A percentile compares a stretch with the other conserved stretches of the same genome.
Evolutionary conservation across 2,329 filamentous ascomycete genomes (phyloP).

Genomic region (Aureobasidium musti): DNA sequence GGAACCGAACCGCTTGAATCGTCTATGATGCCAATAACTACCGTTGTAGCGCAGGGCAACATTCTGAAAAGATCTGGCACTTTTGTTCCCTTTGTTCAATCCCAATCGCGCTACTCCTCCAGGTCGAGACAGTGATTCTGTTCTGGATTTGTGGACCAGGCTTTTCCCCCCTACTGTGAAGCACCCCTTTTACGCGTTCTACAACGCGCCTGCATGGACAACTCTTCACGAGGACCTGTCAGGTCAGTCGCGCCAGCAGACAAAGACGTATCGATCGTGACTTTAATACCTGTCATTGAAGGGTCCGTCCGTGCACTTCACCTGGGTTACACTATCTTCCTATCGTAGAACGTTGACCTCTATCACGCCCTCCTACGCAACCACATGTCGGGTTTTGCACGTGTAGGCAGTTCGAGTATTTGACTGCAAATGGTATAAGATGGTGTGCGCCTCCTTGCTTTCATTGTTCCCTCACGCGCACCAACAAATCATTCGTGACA

Average conservation of each 20-base stretch:
- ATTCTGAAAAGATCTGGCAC: conserved; percentile 1
- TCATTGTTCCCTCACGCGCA: conserved; percentile 26
- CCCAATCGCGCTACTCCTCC: neutral
- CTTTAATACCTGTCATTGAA: conserved; percentile 19
- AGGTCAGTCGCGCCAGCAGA: neutral
- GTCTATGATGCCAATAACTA: conserved; percentile 12
- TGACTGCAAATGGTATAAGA: conserved; percentile 22
- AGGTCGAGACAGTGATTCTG: conserved; percentile 11
- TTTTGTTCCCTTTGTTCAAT: neutral
- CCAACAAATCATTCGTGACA: conserved; percentile 26
- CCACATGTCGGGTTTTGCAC: neutral
- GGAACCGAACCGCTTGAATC: conserved; percentile 3
- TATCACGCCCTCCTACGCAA: conserved; percentile 28
- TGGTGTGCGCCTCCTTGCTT: conserved; percentile 20
- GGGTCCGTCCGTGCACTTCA: conserved; percentile 25
- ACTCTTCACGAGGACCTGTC: conserved; percentile 17
- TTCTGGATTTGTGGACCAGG: conserved; percentile 9
- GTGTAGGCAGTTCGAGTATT: neutral
- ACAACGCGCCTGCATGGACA: conserved; percentile 28
- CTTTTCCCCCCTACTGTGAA: neutral
- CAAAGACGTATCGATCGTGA: conserved; percentile 24
- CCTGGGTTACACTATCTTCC: conserved; percentile 26
- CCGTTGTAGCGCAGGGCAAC: conserved; percentile 28
- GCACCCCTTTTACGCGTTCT: conserved; percentile 28
- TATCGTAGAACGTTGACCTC: conserved; percentile 27